Conservation (phyloP, 2,329 filamentous ascomycete genomes). For the Calonectria naviculata region DNA sequence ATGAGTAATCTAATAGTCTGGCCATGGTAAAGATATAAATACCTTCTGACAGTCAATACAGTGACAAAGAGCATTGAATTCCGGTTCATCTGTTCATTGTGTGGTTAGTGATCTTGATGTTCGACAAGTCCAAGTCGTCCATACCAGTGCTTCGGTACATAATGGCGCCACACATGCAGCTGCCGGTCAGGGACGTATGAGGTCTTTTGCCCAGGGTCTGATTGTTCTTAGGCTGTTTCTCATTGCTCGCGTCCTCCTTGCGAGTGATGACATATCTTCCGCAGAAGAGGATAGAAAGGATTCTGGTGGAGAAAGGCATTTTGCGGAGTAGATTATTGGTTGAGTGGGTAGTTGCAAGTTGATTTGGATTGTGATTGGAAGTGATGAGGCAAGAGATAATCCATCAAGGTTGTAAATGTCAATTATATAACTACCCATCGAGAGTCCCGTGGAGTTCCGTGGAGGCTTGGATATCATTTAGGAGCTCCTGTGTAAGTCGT, state of each 20-base stretch:
- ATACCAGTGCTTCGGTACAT: slow-evolving; percentile 47
- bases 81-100: slow-evolving; percentile 50
- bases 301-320: background rate
- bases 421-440: background rate
- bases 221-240: no score
- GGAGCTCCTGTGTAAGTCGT: no score
- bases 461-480: background rate
- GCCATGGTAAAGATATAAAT: background rate
- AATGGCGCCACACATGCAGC: slow-evolving; percentile 51
- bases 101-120: background rate
- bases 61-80: slow-evolving; percentile 60
- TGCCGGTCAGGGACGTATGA: slow-evolving; percentile 37
- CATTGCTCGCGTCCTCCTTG: no score
- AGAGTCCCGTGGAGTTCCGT: background rate
- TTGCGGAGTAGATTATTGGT: background rate
- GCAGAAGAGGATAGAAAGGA: background rate
- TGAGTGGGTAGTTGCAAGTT: background rate
- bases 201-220: background rate
- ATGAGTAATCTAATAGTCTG: background rate
- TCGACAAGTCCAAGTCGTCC: slow-evolving; percentile 6
- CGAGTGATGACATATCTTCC: no score
- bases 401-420: background rate
- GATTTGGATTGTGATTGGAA: background rate
- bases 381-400: background rate
- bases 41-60: slow-evolving; percentile 67